phyloP scores from a whole-genome alignment of 2,329 filamentous ascomycete genomes.

The Diplodia scrobiculata region DNA sequence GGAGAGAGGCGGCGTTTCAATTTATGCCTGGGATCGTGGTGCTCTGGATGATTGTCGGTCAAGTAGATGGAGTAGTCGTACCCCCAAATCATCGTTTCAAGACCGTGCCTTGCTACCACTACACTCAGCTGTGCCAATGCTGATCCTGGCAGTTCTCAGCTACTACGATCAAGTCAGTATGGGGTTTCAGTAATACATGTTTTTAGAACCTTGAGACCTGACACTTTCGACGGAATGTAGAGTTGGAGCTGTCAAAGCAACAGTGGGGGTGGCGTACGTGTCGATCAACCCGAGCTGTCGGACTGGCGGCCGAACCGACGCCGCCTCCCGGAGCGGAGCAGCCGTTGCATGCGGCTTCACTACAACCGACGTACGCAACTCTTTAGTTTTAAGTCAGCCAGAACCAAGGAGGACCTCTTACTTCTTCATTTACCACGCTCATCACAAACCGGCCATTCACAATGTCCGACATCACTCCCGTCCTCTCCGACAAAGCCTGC shows the following conservation, averaged over 20 bases:
- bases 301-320: constrained; percentile 14
- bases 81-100: no score
- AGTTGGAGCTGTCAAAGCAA: not conserved
- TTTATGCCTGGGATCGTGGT: no score
- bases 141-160: no score
- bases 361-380: not conserved
- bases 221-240: not conserved
- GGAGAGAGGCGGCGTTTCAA: no score
- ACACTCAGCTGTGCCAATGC: no score
- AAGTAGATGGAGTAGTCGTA: not conserved
- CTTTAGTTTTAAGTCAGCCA: not conserved
- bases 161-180: no score
- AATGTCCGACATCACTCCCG: constrained; percentile 16
- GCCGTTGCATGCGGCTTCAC: not conserved
- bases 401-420: not conserved
- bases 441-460: not conserved
- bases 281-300: constrained; percentile 3
- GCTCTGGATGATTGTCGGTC: no score
- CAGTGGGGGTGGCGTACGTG: constrained; percentile 13
- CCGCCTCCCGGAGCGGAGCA: not conserved
- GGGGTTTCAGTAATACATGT: no score
- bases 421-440: not conserved
- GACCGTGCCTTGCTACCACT: no score
- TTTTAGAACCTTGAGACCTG: no score
- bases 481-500: constrained; percentile 20